Evolutionary conservation across 305 asterid genomes (phyloP).

Genomic region (Plantago coronopus): DNA sequence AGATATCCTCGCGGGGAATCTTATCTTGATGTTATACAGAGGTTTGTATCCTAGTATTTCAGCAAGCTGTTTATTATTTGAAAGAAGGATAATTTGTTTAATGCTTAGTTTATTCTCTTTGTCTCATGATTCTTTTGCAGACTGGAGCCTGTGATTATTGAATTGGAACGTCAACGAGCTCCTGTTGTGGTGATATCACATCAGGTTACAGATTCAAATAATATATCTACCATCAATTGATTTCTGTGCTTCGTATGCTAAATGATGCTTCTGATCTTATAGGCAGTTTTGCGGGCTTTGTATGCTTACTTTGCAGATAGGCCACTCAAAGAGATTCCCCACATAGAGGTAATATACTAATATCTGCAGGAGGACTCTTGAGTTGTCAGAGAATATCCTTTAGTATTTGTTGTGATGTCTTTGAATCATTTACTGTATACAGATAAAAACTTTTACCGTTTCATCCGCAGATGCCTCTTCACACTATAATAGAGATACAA

Average conservation of each 20-base stretch:
- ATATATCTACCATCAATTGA: slow-evolving; percentile 5
- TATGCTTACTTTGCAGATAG: slow-evolving; percentile 98
- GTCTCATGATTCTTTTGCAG: slow-evolving; percentile 35
- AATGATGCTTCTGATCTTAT: slow-evolving; percentile 23
- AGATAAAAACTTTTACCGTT: not conserved
- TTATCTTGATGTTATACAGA: slow-evolving; percentile 95
- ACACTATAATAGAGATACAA: slow-evolving; percentile 94
- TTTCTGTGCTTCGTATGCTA: slow-evolving; percentile 17
- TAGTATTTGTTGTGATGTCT: not conserved
- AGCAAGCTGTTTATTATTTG: slow-evolving; percentile 10
- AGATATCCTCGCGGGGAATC: slow-evolving; percentile 99
- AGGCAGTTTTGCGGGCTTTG: slow-evolving; percentile 97
- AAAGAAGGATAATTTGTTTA: slow-evolving; percentile 20
- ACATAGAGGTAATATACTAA: slow-evolving; percentile 80
- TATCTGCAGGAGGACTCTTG: slow-evolving; percentile 11
- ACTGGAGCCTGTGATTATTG: slow-evolving; percentile 97
- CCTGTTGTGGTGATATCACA: slow-evolving; percentile 98
- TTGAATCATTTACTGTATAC: not conserved
- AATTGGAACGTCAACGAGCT: slow-evolving; percentile 95
- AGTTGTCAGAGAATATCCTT: no score
- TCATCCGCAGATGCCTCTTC: slow-evolving; percentile 71
- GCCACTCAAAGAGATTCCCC: slow-evolving; percentile 90
- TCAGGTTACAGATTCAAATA: slow-evolving; percentile 52
- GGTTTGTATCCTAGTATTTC: slow-evolving; percentile 45
- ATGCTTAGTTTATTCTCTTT: slow-evolving; percentile 23